Conservation (phyloP, 352 stramenopile genomes). For the Pythium biforme region DNA sequence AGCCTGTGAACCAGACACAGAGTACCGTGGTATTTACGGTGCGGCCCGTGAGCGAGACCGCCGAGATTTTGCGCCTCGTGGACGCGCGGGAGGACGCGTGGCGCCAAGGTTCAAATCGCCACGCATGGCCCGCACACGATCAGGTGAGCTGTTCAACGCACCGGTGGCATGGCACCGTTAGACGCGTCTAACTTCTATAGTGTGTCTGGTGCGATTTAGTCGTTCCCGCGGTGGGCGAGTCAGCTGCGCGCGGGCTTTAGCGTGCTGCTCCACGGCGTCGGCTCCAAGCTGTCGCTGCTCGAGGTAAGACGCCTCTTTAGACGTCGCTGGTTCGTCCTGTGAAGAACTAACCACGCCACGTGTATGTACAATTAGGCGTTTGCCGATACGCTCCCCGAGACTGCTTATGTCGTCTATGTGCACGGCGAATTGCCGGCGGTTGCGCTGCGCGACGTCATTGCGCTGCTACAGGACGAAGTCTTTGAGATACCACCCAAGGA, state of each 20-base stretch:
- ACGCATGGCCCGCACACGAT: slow-evolving; percentile 14
- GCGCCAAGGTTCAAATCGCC: background rate
- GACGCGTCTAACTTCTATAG: background rate
- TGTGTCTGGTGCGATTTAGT: too few relatives aligned
- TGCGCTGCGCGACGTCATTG: slow-evolving; percentile 10
- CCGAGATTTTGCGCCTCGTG: slow-evolving; percentile 10
- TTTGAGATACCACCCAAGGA: slow-evolving; percentile 2
- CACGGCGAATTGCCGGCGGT: slow-evolving; percentile 17
- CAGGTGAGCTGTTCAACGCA: background rate
- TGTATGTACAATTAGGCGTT: slow-evolving; percentile 14
- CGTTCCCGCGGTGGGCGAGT: slow-evolving; percentile 2
- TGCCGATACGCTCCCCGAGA: slow-evolving; percentile 6
- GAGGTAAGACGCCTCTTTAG: slow-evolving; percentile 11
- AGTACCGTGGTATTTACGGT: slow-evolving; percentile 5
- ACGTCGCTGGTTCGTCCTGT: background rate
- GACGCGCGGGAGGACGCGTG: slow-evolving; percentile 16
- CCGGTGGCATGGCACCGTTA: background rate
- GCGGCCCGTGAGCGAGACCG: slow-evolving; percentile 11
- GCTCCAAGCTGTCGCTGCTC: slow-evolving; percentile 21
- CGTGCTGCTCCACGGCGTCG: slow-evolving; percentile 21
- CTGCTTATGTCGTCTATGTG: slow-evolving; percentile 19
- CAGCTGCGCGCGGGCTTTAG: slow-evolving; percentile 20
- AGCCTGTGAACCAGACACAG: too few relatives aligned
- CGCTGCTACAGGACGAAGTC: slow-evolving; percentile 15
- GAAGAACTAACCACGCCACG: background rate